Evolutionary conservation across 371 early-diverging fungal genomes (phyloP).

Genomic region (Mortierella sp.): DNA sequence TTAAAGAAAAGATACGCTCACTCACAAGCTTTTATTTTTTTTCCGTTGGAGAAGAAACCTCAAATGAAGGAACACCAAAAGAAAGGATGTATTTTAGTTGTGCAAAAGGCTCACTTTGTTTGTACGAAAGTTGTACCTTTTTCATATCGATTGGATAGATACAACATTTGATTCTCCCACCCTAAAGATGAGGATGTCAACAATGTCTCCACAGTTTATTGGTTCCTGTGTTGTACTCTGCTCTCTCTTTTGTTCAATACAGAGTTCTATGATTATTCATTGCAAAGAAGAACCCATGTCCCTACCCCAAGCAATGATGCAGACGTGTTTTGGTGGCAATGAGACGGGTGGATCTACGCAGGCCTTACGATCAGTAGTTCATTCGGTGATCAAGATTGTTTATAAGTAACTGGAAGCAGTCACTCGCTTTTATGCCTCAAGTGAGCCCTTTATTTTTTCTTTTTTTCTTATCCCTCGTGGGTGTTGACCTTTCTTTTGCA

Average conservation of each 20-base stretch:
- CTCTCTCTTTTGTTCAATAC: background rate
- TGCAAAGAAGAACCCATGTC: background rate
- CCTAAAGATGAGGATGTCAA: background rate
- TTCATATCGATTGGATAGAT: background rate
- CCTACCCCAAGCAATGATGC: background rate
- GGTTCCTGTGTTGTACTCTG: background rate
- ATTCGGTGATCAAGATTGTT: slow-evolving; percentile 8
- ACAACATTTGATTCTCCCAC: slow-evolving; percentile 9
- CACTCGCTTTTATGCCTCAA: background rate
- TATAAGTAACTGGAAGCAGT: background rate
- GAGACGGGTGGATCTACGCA: slow-evolving; percentile 1
- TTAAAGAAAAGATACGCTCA: background rate
- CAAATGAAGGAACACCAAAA: background rate
- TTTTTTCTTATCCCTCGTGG: background rate
- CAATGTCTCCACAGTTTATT: background rate
- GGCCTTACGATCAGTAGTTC: background rate
- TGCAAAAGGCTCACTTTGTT: slow-evolving; percentile 7
- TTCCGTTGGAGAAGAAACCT: background rate
- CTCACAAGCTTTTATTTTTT: background rate
- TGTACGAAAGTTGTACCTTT: background rate
- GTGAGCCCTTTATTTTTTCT: background rate
- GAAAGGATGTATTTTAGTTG: background rate
- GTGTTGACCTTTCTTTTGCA: background rate
- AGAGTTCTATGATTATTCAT: background rate
- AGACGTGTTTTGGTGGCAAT: slow-evolving; percentile 8